Percentiles rank a stretch among this genome's conserved stretches.
These are phyloP conservation scores for Amaranthus palmeri DNA, from an alignment of 148 eudicot species.

Conservation along the genomic window DNA sequence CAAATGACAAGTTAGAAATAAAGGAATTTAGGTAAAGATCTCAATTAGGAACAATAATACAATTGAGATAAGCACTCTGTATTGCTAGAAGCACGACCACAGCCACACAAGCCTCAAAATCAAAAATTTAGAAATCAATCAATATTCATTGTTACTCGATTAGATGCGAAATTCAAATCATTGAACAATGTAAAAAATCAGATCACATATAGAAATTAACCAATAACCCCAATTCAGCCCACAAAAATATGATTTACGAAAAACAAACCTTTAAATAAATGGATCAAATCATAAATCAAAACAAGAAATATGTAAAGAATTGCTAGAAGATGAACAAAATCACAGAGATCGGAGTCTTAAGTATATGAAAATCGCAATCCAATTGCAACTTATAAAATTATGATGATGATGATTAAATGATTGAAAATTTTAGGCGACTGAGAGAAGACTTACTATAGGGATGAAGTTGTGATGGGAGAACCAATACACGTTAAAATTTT, in stretches of 20 bases:
- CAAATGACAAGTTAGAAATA: too few species aligned
- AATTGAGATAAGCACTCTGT: too few species aligned
- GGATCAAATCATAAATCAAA: not conserved
- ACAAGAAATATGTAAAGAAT: not conserved
- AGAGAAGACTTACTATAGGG: too few species aligned
- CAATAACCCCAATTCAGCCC: not conserved
- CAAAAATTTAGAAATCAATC: too few species aligned
- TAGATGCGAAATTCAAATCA: not conserved
- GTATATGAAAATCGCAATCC: not conserved
- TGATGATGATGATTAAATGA: not conserved
- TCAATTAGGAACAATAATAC: too few species aligned
- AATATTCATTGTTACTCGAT: not conserved
- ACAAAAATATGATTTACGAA: not conserved
- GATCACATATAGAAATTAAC: not conserved
- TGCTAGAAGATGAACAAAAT: not conserved
- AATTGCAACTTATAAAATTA: too few species aligned
- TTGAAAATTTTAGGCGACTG: too few species aligned
- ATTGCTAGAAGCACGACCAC: too few species aligned
- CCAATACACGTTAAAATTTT: too few species aligned
- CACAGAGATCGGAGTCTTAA: not conserved
- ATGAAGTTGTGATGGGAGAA: too few species aligned
- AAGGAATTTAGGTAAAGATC: too few species aligned
- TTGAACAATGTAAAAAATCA: not conserved
- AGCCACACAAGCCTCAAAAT: too few species aligned
- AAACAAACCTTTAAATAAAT: not conserved